Base-by-base conservation (phyloP, 2,329 filamentous ascomycete species). In the Orbilia javanica region DNA sequence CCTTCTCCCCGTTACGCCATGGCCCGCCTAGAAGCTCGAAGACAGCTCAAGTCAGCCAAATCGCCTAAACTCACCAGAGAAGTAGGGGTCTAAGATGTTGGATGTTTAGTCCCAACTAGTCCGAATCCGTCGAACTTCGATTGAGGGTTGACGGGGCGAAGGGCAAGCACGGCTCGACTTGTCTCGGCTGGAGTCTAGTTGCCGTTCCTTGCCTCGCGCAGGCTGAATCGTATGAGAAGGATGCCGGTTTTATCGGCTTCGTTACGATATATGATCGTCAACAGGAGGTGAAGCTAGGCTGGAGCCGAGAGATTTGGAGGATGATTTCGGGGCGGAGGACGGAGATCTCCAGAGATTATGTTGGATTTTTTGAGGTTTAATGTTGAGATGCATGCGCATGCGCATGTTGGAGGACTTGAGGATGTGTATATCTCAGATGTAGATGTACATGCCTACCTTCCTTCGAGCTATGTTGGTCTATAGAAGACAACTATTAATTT, bases 181-280 rank as follows among this genome's bases (percentile, higher is more conserved):
- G 60, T 66, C 60, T 73, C 34, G 27, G 36, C 50, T 66, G 55
- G 69, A 73, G 39, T 73, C 60, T 73, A 66, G 60, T 60, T 73
- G 60, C 69, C 60, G 69, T 39, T 73, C 34, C 66, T 60, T 36
- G 5, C 48, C 55, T 60, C n/a, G 34, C 55, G 34, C 10, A 42
- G 42, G 8, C 34, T 34, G 1, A 6, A 5, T 46, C 36, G 4
- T 39, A 10, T 27, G 29, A 29, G 55, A 15, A 60, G 29, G 18
- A 4, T 10, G 25, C 27, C 34, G 46, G 20, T 29, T n/a, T 11
- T n/a, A n/a, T 27, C 55, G n/a, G 31, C 34, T 55, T 72, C 48
- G 57, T 64, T 18, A 72, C 46, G 57, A 60, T 60, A 60, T 34
- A 60, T 22, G 55, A 60, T 60, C 55, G 18, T 60, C 55, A 60